Base-by-base conservation (phyloP, 306 rosid species). In the Notholithocarpus densiflorus region DNA sequence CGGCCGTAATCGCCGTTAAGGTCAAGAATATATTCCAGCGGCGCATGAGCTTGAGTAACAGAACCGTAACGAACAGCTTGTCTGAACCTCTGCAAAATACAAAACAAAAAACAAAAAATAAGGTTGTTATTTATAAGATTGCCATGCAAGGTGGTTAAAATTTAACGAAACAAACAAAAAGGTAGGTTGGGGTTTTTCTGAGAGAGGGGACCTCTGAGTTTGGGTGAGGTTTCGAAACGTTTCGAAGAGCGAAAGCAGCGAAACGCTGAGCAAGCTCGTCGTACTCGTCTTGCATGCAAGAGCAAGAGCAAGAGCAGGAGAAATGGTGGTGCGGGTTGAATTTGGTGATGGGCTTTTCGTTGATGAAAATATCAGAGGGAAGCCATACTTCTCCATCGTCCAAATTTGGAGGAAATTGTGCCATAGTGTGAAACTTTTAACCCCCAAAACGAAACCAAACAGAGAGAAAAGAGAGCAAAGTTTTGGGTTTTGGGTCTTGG, bases 351-450 rank as follows among this genome's bases (percentile, higher is more conserved):
- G 80, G 23, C n/a, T 29, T 70, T 65, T 80, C 81, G 78, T 76
- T 74, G 79, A 43, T 45, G 71, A 59, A 80, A 56, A 59, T 26
- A 21, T 80, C 76, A 10, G 87, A 80, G 14, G 87, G 81, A 62
- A 80, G 87, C 84, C 75, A 76, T 0, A 55, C 79, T 24, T 66
- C 79, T 23, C 79, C 73, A 14, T 76, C 77, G 53, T 80, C 76
- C 4, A 51, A 52, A 20, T 76, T 59, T 15, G 61, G 74, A 34
- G 84, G 79, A 81, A 80, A 84, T 8, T 74, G 77, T 27, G 81
- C 75, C 84, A 83, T 83, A 40, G 6, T 56, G 65, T 24, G 15
- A 21, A 17, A 18, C 3, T 9, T 21, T 2, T 18, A n/a, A 17
- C 4, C 48, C 20, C 72, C 14, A 26, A 24, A 29, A 1, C 15